These are phyloP conservation scores for Chondrostereum purpureum DNA, from an alignment of 1,284 basidiomycete species.

Conservation along the genomic window DNA sequence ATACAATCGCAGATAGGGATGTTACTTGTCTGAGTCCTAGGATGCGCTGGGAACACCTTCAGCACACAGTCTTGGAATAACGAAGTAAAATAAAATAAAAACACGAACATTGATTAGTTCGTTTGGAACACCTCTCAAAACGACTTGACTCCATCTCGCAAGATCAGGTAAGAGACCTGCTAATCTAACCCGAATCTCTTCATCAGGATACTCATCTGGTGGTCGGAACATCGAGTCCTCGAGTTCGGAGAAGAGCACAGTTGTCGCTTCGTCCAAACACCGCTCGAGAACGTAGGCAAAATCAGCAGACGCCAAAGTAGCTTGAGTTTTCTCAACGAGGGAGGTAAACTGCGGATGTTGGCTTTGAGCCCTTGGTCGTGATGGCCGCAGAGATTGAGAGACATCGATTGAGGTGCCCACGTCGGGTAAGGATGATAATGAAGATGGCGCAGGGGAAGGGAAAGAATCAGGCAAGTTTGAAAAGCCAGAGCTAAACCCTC, in stretches of 20 bases:
- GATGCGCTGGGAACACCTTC: neutral
- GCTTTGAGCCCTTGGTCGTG: slow-evolving; percentile 18
- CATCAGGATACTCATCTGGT: slow-evolving; percentile 29
- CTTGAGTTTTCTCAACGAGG: slow-evolving; percentile 66
- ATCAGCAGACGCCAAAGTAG: slow-evolving; percentile 59
- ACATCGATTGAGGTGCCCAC: neutral
- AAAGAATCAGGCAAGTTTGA: neutral
- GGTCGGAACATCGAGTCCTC: slow-evolving; percentile 20
- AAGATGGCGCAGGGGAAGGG: neutral
- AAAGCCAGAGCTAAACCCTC: slow-evolving; percentile 38
- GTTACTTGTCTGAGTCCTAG: slow-evolving; percentile 1
- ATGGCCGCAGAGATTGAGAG: slow-evolving; percentile 15
- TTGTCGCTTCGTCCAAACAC: slow-evolving; percentile 64
- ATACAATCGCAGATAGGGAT: slow-evolving; percentile 1
- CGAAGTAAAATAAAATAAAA: neutral
- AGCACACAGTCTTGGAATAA: neutral
- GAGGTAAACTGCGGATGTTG: slow-evolving; percentile 50
- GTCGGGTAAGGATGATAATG: neutral
- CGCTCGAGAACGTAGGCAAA: slow-evolving; percentile 63
- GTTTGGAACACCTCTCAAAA: slow-evolving; percentile 70
- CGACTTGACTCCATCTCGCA: slow-evolving; percentile 68
- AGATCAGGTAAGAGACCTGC: slow-evolving; percentile 76
- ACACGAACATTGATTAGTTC: slow-evolving; percentile 64
- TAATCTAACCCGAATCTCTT: slow-evolving; percentile 50
- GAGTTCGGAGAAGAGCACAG: slow-evolving; percentile 23